phyloP scores from a whole-genome alignment of 2,329 filamentous ascomycete genomes.

The Ophiostoma piceae region DNA sequence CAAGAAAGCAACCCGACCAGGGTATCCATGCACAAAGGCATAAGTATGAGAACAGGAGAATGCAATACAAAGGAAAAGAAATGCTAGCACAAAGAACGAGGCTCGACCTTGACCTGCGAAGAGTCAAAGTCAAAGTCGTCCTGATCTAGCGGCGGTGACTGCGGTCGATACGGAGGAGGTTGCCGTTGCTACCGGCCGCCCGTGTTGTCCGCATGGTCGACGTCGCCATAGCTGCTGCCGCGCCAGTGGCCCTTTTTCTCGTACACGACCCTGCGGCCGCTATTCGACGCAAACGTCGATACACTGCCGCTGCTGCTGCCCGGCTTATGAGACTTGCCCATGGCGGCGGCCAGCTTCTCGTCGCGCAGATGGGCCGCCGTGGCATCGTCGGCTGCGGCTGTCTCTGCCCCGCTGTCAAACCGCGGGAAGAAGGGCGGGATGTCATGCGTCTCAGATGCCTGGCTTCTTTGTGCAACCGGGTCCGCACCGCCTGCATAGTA shows the following conservation, averaged over 20 bases:
- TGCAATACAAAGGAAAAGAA: constrained; percentile 1
- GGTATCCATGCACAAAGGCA: not conserved
- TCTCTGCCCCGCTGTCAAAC: constrained; percentile 22
- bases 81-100: constrained; percentile 18
- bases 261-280: constrained; percentile 25
- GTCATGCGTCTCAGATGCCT: not conserved
- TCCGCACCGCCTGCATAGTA: constrained; percentile 25
- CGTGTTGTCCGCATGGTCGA: constrained; percentile 35
- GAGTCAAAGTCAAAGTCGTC: not conserved
- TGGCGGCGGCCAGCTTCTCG: constrained; percentile 30
- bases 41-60: not conserved
- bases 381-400: constrained; percentile 23
- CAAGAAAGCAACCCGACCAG: not conserved
- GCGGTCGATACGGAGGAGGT: constrained; percentile 18
- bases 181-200: constrained; percentile 28
- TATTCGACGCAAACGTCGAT: not conserved
- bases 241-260: constrained; percentile 33
- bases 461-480: constrained; percentile 23
- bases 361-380: constrained; percentile 28
- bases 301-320: not conserved
- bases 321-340: not conserved
- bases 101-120: not conserved
- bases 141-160: not conserved
- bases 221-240: constrained; percentile 36
- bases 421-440: constrained; percentile 21